Conservation (phyloP, 495 filamentous ascomycete species). For the Penicillium arizonense region DNA sequence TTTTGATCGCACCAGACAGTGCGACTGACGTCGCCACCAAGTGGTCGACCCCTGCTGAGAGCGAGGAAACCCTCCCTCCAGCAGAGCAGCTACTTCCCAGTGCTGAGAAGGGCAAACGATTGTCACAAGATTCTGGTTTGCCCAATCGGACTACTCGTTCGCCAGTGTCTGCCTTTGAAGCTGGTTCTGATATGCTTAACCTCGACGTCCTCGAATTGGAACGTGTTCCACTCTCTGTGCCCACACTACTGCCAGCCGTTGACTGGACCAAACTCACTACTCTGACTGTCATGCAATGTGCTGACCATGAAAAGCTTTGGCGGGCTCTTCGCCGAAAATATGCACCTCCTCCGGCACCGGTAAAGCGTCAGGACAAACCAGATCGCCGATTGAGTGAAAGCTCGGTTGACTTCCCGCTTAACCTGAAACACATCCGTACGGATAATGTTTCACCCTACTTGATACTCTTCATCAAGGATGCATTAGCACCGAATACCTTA, state of each 20-base stretch:
- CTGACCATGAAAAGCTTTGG: conserved; percentile 79
- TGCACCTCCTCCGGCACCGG: conserved; percentile 45
- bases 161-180: neutral
- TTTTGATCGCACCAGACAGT: conserved; percentile 5
- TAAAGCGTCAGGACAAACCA: conserved; percentile 20
- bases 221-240: conserved; percentile 69
- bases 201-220: conserved; percentile 81
- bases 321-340: conserved; percentile 71
- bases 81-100: neutral
- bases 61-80: neutral
- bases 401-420: conserved; percentile 61
- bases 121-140: neutral
- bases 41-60: neutral
- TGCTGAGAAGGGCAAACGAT: neutral
- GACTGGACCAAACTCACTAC: conserved; percentile 79
- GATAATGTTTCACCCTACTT: conserved; percentile 75
- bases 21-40: neutral
- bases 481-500: conserved; percentile 79
- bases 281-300: conserved; percentile 79
- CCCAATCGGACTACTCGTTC: conserved; percentile 2
- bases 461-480: conserved; percentile 81
- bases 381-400: conserved; percentile 11
- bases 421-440: conserved; percentile 78
- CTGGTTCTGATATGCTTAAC: conserved; percentile 43
- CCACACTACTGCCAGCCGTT: conserved; percentile 65